phyloP scores from a whole-genome alignment of 1,139 yeast species.

The Hansenula lynferdii region DNA sequence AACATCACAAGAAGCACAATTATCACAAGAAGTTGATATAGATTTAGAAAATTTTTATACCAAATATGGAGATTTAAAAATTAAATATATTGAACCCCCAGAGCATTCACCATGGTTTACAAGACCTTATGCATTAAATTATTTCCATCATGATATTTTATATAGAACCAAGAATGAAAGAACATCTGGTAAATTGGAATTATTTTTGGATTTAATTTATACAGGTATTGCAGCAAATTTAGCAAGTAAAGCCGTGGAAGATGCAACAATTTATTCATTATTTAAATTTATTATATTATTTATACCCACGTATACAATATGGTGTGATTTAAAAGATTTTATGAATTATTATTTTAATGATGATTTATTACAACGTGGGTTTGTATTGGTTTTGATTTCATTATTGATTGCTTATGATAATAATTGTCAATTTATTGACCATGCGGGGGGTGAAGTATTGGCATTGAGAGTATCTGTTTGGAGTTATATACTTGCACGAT shows the following conservation, averaged over 20 bases:
- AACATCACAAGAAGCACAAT: not conserved
- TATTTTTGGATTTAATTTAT: slow-evolving; percentile 58
- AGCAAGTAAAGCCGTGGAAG: slow-evolving; percentile 49
- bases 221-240: slow-evolving; percentile 62
- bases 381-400: slow-evolving; percentile 49
- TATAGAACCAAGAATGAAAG: slow-evolving; percentile 56
- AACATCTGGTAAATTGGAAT: slow-evolving; percentile 45
- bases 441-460: slow-evolving; percentile 32
- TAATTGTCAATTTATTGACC: slow-evolving; percentile 37
- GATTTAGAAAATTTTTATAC: slow-evolving; percentile 43
- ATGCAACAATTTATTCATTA: slow-evolving; percentile 44
- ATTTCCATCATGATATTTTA: slow-evolving; percentile 52
- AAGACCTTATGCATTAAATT: slow-evolving; percentile 57
- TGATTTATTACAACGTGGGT: slow-evolving; percentile 51
- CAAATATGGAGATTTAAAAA: slow-evolving; percentile 46
- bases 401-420: slow-evolving; percentile 51
- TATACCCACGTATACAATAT: slow-evolving; percentile 56
- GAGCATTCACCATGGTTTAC: slow-evolving; percentile 40
- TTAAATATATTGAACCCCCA: slow-evolving; percentile 45
- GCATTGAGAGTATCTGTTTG: slow-evolving; percentile 32
- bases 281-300: slow-evolving; percentile 48
- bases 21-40: slow-evolving; percentile 6
- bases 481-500: slow-evolving; percentile 44
- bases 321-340: slow-evolving; percentile 62
- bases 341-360: slow-evolving; percentile 62